These are phyloP conservation scores for Tephrocybe sp. DNA, from an alignment of 768 basidiomycete species.

Conservation along the genomic window DNA sequence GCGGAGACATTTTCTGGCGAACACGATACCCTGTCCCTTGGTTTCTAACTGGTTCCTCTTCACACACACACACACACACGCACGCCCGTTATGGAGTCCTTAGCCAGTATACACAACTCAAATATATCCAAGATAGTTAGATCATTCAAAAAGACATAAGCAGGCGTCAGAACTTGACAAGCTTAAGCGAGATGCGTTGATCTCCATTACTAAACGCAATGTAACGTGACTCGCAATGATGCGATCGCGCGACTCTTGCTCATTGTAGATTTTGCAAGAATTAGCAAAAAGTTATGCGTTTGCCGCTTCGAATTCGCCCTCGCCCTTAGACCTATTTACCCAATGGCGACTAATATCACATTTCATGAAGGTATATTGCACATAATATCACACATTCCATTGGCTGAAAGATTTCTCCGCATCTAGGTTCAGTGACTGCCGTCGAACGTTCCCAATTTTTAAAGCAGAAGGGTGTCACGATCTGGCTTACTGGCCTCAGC, in stretches of 20 bases:
- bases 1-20: too few species aligned
- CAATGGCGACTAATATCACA: constrained; percentile 58
- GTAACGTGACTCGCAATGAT: constrained; percentile 3
- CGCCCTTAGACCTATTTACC: background rate
- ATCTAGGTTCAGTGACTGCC: constrained; percentile 68
- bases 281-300: too few species aligned
- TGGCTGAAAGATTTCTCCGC: constrained; percentile 2
- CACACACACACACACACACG: too few species aligned
- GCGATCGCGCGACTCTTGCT: constrained; percentile 22
- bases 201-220: background rate
- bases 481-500: constrained; percentile 97
- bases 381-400: background rate
- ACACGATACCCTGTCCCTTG: too few species aligned
- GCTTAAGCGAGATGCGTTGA: too few species aligned
- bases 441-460: constrained; percentile 69
- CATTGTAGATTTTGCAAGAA: constrained; percentile 6
- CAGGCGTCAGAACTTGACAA: too few species aligned
- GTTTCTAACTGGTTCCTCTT: too few species aligned
- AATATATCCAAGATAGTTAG: too few species aligned
- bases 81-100: too few species aligned
- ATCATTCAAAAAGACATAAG: too few species aligned
- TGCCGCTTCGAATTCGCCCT: background rate
- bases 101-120: too few species aligned
- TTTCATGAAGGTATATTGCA: constrained; percentile 38
- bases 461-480: constrained; percentile 82